Evolutionary conservation across 2,329 filamentous ascomycete species (phyloP), one percentile per base, ranked within the genome.

Genomic region (Pyricularia sp.): DNA sequence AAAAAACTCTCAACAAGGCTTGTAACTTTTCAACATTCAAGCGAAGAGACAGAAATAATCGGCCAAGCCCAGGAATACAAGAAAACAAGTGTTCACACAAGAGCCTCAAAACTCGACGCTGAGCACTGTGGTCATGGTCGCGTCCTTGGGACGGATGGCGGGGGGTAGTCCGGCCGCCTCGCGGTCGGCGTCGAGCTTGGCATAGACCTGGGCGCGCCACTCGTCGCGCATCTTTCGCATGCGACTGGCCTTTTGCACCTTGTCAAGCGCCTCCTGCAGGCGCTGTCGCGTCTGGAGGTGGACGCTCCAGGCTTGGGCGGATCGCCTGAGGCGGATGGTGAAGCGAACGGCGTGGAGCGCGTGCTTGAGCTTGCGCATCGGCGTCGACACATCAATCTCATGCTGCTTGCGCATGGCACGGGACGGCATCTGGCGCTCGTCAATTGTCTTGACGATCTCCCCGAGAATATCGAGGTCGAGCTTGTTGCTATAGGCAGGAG

Each of bases 391-490:
- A 23, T 30, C 65, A 11, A 50, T 63, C 25, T 26, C 28, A 26
- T 23, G 31, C 42, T n/a, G 25, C 25, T 36, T 65, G 36, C 28
- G 63, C 26, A 55, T 26, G 9, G 5, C n/a, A 42, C 20, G 55
- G 10, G 65, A 42, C 2, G 65, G 68, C 7, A 70, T 70, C 61
- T 70, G 68, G 67, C 77, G 76, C 70, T 81, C 76, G 67, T 81
- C 81, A 31, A 83, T 77, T 33, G 82, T 76, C 68, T 92, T 87
- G 71, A 92, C 92, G 83, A 97, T 97, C 73, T 91, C 86, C 73
- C 91, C 87, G 71, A 98, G 89, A 76, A 97, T 90, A 68, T 89
- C 88, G 70, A 98, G 88, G 77, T 98, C 93, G 70, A 92, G 91
- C 78, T 94, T 90, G 82, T 98, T 99, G 82, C 95, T 98, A 78